Percentiles rank a stretch among this genome's conserved stretches.
These are phyloP conservation scores for Silene latifolia DNA, from an alignment of 148 eudicot genomes.

Conservation along the genomic window DNA sequence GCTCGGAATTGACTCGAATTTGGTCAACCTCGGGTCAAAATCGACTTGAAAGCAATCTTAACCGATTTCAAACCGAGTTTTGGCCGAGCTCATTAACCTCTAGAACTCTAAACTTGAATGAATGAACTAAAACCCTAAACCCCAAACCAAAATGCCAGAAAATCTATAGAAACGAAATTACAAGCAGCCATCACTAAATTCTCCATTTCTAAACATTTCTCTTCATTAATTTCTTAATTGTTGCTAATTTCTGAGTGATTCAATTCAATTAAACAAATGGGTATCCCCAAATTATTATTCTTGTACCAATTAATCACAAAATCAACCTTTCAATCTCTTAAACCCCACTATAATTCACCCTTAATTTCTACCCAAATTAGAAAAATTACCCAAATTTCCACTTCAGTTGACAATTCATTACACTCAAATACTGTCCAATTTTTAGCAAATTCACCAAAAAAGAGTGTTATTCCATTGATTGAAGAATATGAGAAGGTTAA, in stretches of 20 bases:
- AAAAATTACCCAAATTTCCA: neutral
- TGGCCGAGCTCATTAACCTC: too few relatives aligned
- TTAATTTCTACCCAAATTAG: neutral
- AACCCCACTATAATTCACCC: neutral
- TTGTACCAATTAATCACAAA: neutral
- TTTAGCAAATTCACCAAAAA: slow-evolving; percentile 9
- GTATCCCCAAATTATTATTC: neutral
- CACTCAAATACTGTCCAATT: neutral
- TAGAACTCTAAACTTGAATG: too few relatives aligned
- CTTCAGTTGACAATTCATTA: neutral
- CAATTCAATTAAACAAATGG: neutral
- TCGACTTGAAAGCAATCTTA: too few relatives aligned
- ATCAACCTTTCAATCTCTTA: neutral
- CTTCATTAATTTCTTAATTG: neutral
- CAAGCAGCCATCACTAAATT: too few relatives aligned
- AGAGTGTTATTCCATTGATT: neutral
- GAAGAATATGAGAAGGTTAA: neutral
- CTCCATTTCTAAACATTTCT: neutral
- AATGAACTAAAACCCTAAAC: neutral
- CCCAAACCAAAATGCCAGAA: too few relatives aligned
- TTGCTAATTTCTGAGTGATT: neutral
- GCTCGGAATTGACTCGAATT: too few relatives aligned
- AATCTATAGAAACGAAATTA: too few relatives aligned
- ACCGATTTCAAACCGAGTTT: too few relatives aligned
- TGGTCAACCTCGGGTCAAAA: too few relatives aligned